phyloP scores from a whole-genome alignment of 129 eudicot species.

The Ambrosia trifida region DNA sequence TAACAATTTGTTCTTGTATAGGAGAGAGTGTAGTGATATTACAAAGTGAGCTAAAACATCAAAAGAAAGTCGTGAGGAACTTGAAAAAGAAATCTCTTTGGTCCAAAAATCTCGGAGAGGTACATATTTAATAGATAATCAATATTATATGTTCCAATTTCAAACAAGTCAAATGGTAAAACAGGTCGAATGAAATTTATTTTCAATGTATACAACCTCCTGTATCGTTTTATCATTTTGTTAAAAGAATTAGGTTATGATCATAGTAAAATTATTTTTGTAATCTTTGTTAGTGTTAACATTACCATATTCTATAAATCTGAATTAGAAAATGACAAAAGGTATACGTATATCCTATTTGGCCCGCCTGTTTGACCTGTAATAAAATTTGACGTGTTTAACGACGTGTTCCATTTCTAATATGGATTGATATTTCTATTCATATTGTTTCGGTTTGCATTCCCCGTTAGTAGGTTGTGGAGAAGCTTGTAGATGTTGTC shows the following conservation, averaged over 20 bases:
- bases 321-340: not conserved
- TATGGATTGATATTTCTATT: not conserved
- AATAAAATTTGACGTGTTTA: not conserved
- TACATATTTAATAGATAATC: slow-evolving; percentile 29
- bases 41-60: slow-evolving; percentile 90
- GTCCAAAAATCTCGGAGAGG: slow-evolving; percentile 91
- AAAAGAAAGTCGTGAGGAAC: slow-evolving; percentile 72
- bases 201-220: not conserved
- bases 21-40: slow-evolving; percentile 78
- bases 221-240: not conserved
- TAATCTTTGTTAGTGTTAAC: not conserved
- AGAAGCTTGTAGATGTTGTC: slow-evolving; percentile 95
- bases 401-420: not conserved
- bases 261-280: not conserved
- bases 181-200: not conserved
- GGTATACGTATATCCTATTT: not conserved
- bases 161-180: not conserved
- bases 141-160: not conserved
- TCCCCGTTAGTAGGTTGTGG: slow-evolving; percentile 65
- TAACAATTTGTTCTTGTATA: slow-evolving; percentile 31
- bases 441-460: slow-evolving; percentile 21
- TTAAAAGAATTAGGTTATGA: not conserved
- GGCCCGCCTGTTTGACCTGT: not conserved
- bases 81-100: slow-evolving; percentile 95
- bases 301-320: not conserved